Evolutionary conservation across 306 rosid species (phyloP).

Genomic region (Albizia julibrissin): DNA sequence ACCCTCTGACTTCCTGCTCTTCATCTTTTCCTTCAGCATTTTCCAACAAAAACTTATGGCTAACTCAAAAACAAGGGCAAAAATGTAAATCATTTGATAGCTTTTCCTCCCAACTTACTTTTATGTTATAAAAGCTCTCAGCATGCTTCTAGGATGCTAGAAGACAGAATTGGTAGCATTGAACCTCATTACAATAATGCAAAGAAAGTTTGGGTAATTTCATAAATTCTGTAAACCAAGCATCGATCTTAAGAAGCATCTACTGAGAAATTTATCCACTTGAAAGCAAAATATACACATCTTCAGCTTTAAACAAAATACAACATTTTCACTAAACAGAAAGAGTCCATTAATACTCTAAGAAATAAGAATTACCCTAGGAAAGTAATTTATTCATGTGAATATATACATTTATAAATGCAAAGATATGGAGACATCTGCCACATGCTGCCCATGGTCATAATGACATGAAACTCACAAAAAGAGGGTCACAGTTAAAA

Average conservation of each 20-base stretch:
- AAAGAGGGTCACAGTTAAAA: slow-evolving; percentile 59
- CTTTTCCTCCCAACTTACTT: slow-evolving; percentile 7
- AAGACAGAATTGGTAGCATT: not conserved
- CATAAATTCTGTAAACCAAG: not conserved
- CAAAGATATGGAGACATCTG: slow-evolving; percentile 13
- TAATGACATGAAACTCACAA: slow-evolving; percentile 47
- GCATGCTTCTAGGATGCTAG: slow-evolving; percentile 12
- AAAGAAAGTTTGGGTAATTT: not conserved
- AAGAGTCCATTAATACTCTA: not conserved
- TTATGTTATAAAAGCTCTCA: slow-evolving; percentile 16
- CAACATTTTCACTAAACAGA: slow-evolving; percentile 23
- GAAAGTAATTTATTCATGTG: not conserved
- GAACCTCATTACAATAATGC: not conserved
- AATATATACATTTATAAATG: not conserved
- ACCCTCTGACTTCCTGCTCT: not conserved
- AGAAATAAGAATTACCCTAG: not conserved
- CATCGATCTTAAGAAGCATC: slow-evolving; percentile 22
- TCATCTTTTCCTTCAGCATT: slow-evolving; percentile 5
- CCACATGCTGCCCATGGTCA: slow-evolving; percentile 18
- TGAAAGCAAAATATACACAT: slow-evolving; percentile 20
- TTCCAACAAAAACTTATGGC: not conserved
- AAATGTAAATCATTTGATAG: not conserved
- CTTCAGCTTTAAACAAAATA: slow-evolving; percentile 10
- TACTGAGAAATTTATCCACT: slow-evolving; percentile 10
- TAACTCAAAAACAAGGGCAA: not conserved